Evolutionary conservation across 208 protist genomes (phyloP).

Genomic region (Crithidia expoeki): DNA sequence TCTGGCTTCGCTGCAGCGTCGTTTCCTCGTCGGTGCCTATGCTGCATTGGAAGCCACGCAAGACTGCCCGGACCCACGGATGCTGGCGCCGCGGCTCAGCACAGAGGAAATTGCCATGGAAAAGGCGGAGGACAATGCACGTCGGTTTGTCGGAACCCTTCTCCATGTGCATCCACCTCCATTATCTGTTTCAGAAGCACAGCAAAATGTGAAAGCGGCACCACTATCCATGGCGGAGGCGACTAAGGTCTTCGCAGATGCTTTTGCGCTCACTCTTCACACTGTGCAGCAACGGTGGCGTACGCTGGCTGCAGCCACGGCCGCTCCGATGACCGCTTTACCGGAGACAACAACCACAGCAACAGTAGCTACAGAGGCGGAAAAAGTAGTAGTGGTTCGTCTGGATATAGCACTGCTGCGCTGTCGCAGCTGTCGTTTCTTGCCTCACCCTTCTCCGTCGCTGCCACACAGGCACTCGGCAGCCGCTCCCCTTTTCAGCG

Average conservation of each 20-base stretch:
- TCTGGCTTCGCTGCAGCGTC: background rate
- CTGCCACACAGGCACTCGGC: slow-evolving; percentile 3
- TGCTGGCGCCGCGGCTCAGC: slow-evolving; percentile 1
- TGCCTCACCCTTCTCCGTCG: slow-evolving; percentile 18
- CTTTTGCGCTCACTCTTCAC: slow-evolving; percentile 38
- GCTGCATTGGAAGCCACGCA: slow-evolving; percentile 19
- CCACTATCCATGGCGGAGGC: slow-evolving; percentile 11
- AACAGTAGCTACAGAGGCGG: background rate
- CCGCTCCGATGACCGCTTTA: background rate
- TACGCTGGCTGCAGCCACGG: slow-evolving; percentile 5
- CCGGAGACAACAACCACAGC: background rate
- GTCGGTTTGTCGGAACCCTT: background rate
- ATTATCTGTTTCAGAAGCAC: no score
- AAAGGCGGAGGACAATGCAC: no score
- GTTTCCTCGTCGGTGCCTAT: slow-evolving; percentile 28
- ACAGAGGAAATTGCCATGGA: background rate
- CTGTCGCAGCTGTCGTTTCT: slow-evolving; percentile 18
- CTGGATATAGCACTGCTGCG: no score
- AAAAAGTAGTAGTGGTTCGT: no score
- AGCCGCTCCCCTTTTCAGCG: background rate
- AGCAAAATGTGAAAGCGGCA: background rate
- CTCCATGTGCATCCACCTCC: background rate
- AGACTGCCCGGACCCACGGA: slow-evolving; percentile 14
- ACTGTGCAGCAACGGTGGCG: slow-evolving; percentile 9
- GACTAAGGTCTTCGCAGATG: slow-evolving; percentile 24